A percentile compares a stretch with the other conserved stretches of the same genome.
phyloP scores from a whole-genome alignment of 1,284 basidiomycete genomes.

The Ustilago tritici region DNA sequence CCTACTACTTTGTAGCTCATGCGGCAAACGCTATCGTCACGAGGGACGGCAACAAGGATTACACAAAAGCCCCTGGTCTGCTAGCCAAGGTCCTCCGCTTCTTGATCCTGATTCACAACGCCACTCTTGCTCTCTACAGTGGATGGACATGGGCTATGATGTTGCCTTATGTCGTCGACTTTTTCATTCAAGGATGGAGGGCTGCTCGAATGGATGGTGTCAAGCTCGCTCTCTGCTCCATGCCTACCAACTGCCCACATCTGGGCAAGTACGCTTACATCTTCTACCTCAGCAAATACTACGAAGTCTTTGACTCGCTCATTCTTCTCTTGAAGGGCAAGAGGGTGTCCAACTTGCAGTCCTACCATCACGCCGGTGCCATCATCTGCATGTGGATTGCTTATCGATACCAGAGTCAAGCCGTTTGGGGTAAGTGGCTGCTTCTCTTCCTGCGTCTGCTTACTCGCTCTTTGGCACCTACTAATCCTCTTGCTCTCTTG shows the following conservation, averaged over 20 bases:
- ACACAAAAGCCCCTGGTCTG: conserved; percentile 34
- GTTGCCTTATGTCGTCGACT: conserved; percentile 50
- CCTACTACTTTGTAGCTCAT: conserved; percentile 59
- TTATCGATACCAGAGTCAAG: conserved; percentile 61
- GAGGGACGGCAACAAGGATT: conserved; percentile 41
- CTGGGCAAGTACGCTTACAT: conserved; percentile 65
- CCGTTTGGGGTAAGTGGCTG: conserved; percentile 52
- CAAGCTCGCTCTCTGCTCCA: conserved; percentile 68
- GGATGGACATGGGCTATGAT: conserved; percentile 56
- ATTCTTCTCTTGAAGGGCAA: conserved; percentile 70
- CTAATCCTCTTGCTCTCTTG: conserved; percentile 6
- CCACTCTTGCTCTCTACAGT: conserved; percentile 55
- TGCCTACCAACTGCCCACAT: conserved; percentile 60
- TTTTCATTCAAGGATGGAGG: conserved; percentile 54
- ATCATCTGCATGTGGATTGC: conserved; percentile 70
- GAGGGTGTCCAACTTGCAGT: conserved; percentile 65
- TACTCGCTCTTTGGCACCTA: neutral
- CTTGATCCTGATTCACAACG: conserved; percentile 59
- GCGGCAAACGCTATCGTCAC: conserved; percentile 44
- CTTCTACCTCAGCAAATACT: conserved; percentile 69
- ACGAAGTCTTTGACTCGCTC: conserved; percentile 66
- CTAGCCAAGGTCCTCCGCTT: conserved; percentile 31
- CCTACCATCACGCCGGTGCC: conserved; percentile 66
- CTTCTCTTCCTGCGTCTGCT: neutral
- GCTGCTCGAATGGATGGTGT: conserved; percentile 58